These are phyloP conservation scores for Candida gorgasii DNA, from an alignment of 805 yeast species.

Conservation along the genomic window DNA sequence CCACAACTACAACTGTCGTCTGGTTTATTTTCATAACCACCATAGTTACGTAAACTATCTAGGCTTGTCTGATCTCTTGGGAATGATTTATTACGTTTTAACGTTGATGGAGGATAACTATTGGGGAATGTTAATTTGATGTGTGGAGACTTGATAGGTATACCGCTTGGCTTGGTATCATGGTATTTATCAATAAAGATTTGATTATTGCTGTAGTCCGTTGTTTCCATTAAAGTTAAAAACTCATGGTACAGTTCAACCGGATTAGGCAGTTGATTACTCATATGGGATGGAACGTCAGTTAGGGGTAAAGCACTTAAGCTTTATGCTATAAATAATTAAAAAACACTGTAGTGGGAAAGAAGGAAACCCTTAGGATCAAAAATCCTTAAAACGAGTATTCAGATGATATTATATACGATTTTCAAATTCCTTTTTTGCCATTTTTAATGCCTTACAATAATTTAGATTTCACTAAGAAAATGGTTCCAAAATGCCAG, in stretches of 20 bases:
- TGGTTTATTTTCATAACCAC: background rate
- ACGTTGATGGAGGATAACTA: slow-evolving; percentile 7
- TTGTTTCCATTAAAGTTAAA: slow-evolving; percentile 23
- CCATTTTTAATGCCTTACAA: slow-evolving; percentile 6
- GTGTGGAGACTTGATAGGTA: slow-evolving; percentile 1
- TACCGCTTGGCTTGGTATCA: background rate
- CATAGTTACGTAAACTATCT: background rate
- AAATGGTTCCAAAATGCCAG: slow-evolving; percentile 3
- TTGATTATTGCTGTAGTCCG: slow-evolving; percentile 18
- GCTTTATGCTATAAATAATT: no score
- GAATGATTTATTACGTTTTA: background rate
- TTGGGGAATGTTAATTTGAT: background rate
- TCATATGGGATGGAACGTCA: background rate
- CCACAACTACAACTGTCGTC: background rate
- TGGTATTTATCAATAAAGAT: slow-evolving; percentile 12
- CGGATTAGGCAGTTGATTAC: slow-evolving; percentile 8
- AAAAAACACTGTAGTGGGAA: no score
- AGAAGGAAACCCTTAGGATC: no score
- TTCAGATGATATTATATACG: background rate
- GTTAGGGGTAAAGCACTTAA: no score
- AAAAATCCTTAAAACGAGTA: no score
- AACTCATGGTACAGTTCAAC: slow-evolving; percentile 30
- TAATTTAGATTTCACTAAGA: background rate
- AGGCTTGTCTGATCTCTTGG: slow-evolving; percentile 1
- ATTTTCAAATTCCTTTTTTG: background rate